These are phyloP conservation scores for cucumber (Cucumis sativus) DNA, from an alignment of 306 rosid genomes.

Conservation along the genomic window Cucumber_9930_V3 NC_026657.2:36064001-36064500, in stretches of 20 bases:
- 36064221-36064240: constrained; percentile 32
- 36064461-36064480: too few relatives aligned
- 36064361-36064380: too few relatives aligned
- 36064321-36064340: too few relatives aligned
- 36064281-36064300: background rate
- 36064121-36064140: constrained; percentile 30
- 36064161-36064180: constrained; percentile 47
- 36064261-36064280: background rate
- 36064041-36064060: background rate
- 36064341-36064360: too few relatives aligned
- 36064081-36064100: constrained; percentile 31
- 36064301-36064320: too few relatives aligned
- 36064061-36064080: constrained; percentile 23
- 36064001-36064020: background rate
- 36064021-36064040: background rate
- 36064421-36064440: too few relatives aligned
- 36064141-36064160: constrained; percentile 41
- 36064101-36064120: constrained; percentile 19
- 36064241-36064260: background rate
- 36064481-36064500: too few relatives aligned
- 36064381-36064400: too few relatives aligned
- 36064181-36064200: constrained; percentile 36
- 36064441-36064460: too few relatives aligned
- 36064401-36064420: too few relatives aligned
- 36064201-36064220: constrained; percentile 48